Evolutionary conservation across 345 rosid genomes (phyloP), one percentile per base, ranked within the genome.

Genomic region (Jatropha curcas): DNA sequence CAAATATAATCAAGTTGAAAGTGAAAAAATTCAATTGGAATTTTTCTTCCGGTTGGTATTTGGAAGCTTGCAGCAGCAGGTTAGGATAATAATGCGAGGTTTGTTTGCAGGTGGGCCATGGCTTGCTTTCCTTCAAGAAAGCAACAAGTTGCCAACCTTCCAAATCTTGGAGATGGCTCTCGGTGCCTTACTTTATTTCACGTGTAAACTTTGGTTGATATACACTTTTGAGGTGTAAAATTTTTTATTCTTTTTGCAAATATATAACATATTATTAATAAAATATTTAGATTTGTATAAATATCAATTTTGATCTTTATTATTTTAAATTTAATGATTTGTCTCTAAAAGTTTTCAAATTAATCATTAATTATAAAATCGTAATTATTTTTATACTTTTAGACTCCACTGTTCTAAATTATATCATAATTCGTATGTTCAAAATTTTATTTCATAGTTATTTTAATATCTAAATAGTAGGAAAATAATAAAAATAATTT

Each of bases 91-190:
- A 58, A 8, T 30, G 70, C 20, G 10, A 37, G 39, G 70, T 55
- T 73, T 27, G 62, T 39, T 39, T 2, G 12, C 1, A 7, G 6
- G 72, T 34, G 60, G 50, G 25, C 45, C 72, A 27, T 20, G 60
- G 67, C 52, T 63, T 53, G 35, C 51, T 67, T 74, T 58, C 39
- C 67, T 59, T 57, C 20, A n/a, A 33, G n/a, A 51, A 45, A 37
- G 37, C 11, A 33, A 20, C 37, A 33, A 63, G 52, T 35, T 60
- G 64, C 66, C 65, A n/a, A 50, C 39, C 13, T 11, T 52, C 67
- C 52, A 12, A 37, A 51, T 59, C 11, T 69, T 56, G 31, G 10
- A 41, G 68, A 55, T 1, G 22, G n/a, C 43, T 60, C 37, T 20
- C 39, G n/a, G 4, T 60, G 19, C 5, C 39, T 16, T 46, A 13